Conservation (phyloP, 768 basidiomycete genomes). For the Pisolithus albus region DNA sequence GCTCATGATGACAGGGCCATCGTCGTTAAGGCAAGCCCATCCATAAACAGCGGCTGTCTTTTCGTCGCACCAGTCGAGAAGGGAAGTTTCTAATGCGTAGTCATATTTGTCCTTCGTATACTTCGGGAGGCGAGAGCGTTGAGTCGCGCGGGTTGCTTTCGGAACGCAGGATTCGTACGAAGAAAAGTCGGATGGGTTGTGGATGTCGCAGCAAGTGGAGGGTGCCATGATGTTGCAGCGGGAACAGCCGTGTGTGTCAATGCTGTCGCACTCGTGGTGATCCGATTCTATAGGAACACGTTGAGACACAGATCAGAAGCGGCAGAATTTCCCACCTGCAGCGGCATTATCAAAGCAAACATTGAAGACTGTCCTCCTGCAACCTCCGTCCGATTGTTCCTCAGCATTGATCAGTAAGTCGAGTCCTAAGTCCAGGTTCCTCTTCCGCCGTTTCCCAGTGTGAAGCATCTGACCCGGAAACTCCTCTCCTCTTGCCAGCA, state of each 20-base stretch:
- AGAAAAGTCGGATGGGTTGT: slow-evolving; percentile 9
- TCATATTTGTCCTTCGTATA: neutral
- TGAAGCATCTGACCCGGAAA: neutral
- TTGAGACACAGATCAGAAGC: neutral
- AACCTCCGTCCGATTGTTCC: slow-evolving; percentile 4
- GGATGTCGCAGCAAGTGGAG: slow-evolving; percentile 20
- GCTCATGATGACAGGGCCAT: slow-evolving; percentile 14
- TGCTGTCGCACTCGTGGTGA: slow-evolving; percentile 1
- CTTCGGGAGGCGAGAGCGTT: neutral
- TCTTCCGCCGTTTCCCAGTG: neutral
- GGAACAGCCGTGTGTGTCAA: slow-evolving; percentile 6
- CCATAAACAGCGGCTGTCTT: slow-evolving; percentile 6
- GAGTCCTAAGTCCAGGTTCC: slow-evolving; percentile 13
- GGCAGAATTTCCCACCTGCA: slow-evolving; percentile 9
- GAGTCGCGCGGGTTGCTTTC: neutral
- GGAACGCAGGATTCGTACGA: neutral
- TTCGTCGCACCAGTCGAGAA: slow-evolving; percentile 12
- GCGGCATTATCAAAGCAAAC: slow-evolving; percentile 18
- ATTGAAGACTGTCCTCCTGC: slow-evolving; percentile 8
- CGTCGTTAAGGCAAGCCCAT: neutral
- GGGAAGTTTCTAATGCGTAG: neutral
- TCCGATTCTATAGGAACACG: slow-evolving; percentile 4
- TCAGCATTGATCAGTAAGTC: slow-evolving; percentile 25
- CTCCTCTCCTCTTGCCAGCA: neutral
- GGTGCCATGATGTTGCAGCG: slow-evolving; percentile 9